A percentile compares a stretch with the other conserved stretches of the same genome.
phyloP scores from a whole-genome alignment of 2,329 filamentous ascomycete species.

The Coccinonectria pachysandricola region DNA sequence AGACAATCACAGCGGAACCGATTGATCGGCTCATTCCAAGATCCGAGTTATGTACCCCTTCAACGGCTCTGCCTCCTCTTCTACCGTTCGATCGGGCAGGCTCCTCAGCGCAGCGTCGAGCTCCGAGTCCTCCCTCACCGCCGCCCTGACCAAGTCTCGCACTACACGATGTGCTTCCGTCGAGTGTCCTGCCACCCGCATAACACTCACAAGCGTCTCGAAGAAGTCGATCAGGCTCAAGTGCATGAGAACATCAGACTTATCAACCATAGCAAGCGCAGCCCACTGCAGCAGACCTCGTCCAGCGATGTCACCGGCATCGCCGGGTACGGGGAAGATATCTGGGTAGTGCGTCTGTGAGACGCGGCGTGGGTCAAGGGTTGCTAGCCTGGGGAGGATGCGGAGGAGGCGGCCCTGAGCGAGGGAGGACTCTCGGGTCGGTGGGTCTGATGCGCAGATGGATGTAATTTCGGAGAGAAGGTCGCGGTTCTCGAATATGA shows the following conservation, averaged over 20 bases:
- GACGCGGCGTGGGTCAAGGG: constrained; percentile 34
- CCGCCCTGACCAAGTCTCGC: constrained; percentile 30
- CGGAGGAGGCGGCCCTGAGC: constrained; percentile 44
- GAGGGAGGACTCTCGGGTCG: constrained; percentile 32
- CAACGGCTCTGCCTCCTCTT: constrained; percentile 40
- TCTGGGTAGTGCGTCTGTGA: constrained; percentile 27
- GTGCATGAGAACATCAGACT: constrained; percentile 38
- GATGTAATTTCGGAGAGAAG: constrained; percentile 35
- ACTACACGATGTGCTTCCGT: constrained; percentile 26
- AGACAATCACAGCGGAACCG: constrained; percentile 1
- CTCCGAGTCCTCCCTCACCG: constrained; percentile 27
- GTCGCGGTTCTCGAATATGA: constrained; percentile 36
- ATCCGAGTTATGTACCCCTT: constrained; percentile 34
- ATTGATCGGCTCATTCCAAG: constrained; percentile 17
- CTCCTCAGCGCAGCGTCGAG: constrained; percentile 29
- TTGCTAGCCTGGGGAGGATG: constrained; percentile 38
- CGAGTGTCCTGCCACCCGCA: constrained; percentile 31
- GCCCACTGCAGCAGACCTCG: constrained; percentile 40
- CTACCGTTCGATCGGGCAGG: constrained; percentile 38
- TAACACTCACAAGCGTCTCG: constrained; percentile 37
- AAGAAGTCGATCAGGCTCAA: constrained; percentile 43
- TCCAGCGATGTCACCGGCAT: constrained; percentile 13
- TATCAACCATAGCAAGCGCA: constrained; percentile 41
- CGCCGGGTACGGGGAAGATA: constrained; percentile 17
- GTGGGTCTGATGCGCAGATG: constrained; percentile 22